These are phyloP conservation scores for Thymus quinquecostatus DNA, from an alignment of 257 asterid species.

Conservation along the genomic window DNA sequence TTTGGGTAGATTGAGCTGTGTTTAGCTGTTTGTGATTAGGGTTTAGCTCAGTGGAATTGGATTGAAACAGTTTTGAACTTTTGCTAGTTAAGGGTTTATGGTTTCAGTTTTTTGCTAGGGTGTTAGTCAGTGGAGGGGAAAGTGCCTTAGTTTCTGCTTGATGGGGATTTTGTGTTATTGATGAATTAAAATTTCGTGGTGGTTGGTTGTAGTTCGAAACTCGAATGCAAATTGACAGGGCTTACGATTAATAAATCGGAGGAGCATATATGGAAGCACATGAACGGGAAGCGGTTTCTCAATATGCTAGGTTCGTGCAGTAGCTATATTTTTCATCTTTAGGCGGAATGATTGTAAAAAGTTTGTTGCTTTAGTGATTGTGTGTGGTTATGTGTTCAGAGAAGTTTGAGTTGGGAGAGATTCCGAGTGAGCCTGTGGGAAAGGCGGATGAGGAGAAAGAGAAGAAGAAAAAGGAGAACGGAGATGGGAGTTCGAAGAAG, in stretches of 20 bases:
- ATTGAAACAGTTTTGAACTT: background rate
- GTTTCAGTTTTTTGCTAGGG: background rate
- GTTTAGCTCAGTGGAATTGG: slow-evolving; percentile 8
- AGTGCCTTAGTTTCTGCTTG: background rate
- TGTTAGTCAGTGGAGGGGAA: background rate
- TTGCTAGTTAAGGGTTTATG: background rate
- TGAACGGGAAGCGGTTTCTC: slow-evolving; percentile 87
- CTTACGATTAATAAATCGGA: slow-evolving; percentile 75
- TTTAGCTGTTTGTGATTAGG: background rate
- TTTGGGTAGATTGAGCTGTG: background rate
- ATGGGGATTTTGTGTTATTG: slow-evolving; percentile 10
- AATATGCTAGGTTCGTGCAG: slow-evolving; percentile 75
- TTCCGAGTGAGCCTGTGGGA: slow-evolving; percentile 38
- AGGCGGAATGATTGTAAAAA: background rate
- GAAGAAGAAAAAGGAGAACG: slow-evolving; percentile 45
- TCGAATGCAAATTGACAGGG: slow-evolving; percentile 82
- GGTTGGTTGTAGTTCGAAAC: slow-evolving; percentile 58
- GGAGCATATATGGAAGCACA: slow-evolving; percentile 99
- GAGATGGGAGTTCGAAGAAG: slow-evolving; percentile 41
- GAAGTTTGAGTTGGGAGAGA: slow-evolving; percentile 60
- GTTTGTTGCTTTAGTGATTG: slow-evolving; percentile 23
- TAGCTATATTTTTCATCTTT: background rate
- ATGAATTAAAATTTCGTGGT: background rate
- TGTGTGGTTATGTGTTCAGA: slow-evolving; percentile 50
- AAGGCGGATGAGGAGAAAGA: slow-evolving; percentile 38